phyloP scores from a whole-genome alignment of 1,139 yeast species.

The Zhuliangozyma parablackwelliae region DNA sequence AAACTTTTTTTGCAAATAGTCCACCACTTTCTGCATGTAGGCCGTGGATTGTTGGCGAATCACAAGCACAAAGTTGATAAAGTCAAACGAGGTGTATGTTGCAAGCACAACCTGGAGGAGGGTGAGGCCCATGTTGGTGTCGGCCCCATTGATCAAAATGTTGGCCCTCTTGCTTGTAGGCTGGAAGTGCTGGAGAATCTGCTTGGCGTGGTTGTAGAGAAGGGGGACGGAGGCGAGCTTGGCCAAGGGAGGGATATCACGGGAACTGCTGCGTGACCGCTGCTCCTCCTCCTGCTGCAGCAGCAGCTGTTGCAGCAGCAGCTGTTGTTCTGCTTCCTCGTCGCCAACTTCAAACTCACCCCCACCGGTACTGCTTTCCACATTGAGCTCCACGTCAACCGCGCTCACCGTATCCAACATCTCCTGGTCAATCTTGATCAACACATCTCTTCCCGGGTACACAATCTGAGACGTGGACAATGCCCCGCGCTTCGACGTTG shows the following conservation, averaged over 20 bases:
- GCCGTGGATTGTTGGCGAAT: conserved; percentile 23
- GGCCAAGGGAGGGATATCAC: conserved; percentile 27
- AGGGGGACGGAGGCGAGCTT: conserved; percentile 33
- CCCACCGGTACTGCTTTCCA: neutral
- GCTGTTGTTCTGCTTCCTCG: neutral
- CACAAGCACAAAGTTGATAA: conserved; percentile 26
- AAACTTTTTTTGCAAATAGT: conserved; percentile 17
- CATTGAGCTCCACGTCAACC: conserved; percentile 16
- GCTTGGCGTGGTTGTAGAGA: conserved; percentile 38
- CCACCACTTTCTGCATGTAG: conserved; percentile 21
- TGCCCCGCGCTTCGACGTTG: conserved; percentile 33
- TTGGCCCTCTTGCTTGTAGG: conserved; percentile 16
- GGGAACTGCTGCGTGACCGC: conserved; percentile 1
- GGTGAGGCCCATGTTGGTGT: conserved; percentile 37
- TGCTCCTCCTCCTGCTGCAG: conserved; percentile 1
- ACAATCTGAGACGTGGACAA: conserved; percentile 32
- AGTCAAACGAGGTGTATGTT: conserved; percentile 18
- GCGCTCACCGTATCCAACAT: conserved; percentile 16
- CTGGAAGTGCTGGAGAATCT: conserved; percentile 27
- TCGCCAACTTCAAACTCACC: conserved; percentile 13
- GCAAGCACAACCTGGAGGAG: conserved; percentile 30
- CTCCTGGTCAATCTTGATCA: conserved; percentile 26
- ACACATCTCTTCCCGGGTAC: conserved; percentile 29
- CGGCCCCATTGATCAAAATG: conserved; percentile 43
- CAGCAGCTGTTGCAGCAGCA: conserved; percentile 3